Base-by-base conservation (phyloP, 371 early-diverging fungal species). In the Apophysomyces elegans region DNA sequence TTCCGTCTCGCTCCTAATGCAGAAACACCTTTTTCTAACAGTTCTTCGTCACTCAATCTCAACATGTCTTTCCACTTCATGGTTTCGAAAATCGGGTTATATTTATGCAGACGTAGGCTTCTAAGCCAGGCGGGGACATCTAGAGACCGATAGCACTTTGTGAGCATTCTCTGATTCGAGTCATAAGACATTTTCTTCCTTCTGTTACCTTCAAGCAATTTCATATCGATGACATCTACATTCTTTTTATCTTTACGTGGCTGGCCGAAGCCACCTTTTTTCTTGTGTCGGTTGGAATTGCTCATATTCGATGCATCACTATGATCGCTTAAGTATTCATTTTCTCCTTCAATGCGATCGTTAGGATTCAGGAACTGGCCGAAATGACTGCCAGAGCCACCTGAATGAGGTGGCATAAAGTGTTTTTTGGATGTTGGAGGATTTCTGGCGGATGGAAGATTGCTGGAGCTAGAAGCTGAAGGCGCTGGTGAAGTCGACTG, bases 81-180 rank as follows among this genome's bases (percentile, higher is more conserved):
- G 14, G 83, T 83, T 54, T 93, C 92, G 80, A 96, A 95, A 38
- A 91, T 80, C 21, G 84, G 67, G 12, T 91, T 92, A 83, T 96
- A 96, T 79, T 96, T 96, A 82, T 96, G 97, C 65, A 96, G 79
- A 32, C 96, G 89, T 44, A 95, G 83, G 60, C 87, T 86, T 41
- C 95, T 84, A 66, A 98, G 84, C 96, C 96, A 98, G 57, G 87
- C 84, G n/a, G 96, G 94, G 64, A 96, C 88, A 83, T 98, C 97
- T 90, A 56, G n/a, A 64, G 13, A 38, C 37, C 43, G 43, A 16
- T 39, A 12, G 7, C 54, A n/a, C 5, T 60, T 58, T 32, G 37
- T 8, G 35, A 39, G n/a, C 60, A 16, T 9, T 36, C 18, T 35
- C 6, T 37, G 32, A 7, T 4, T 12, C 5, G 1, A 26, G 2